Percentiles rank a stretch among this genome's conserved stretches.
These are phyloP conservation scores for Rosa hybrid DNA, from an alignment of 331 rosid genomes.

Conservation along the genomic window DNA sequence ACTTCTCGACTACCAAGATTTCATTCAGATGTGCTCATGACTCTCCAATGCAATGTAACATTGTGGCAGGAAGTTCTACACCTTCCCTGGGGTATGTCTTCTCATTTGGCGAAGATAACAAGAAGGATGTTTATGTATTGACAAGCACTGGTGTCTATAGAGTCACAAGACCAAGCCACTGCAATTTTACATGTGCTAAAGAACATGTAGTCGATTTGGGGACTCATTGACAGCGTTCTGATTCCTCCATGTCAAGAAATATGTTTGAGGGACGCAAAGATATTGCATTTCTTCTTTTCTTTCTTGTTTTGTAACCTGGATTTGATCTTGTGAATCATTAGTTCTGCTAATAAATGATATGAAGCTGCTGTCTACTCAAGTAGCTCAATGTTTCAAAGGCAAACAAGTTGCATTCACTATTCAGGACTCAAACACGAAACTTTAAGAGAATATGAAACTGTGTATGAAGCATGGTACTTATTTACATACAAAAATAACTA, in stretches of 20 bases:
- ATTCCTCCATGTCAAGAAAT: background rate
- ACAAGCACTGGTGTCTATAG: constrained; percentile 39
- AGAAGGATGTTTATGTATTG: constrained; percentile 28
- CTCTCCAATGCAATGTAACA: constrained; percentile 34
- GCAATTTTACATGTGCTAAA: constrained; percentile 30
- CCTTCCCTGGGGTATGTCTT: constrained; percentile 29
- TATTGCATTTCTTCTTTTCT: background rate
- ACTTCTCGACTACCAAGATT: constrained; percentile 25
- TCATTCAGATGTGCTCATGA: constrained; percentile 36
- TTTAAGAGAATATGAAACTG: background rate
- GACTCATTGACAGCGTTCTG: background rate
- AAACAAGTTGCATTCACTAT: background rate
- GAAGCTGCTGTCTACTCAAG: background rate
- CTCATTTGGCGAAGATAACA: constrained; percentile 40
- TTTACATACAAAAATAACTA: background rate
- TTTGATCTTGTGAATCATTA: background rate
- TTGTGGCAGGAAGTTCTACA: constrained; percentile 26
- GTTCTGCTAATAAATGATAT: background rate
- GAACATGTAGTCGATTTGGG: constrained; percentile 11
- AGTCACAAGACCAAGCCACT: constrained; percentile 35
- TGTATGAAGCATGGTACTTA: constrained; percentile 5
- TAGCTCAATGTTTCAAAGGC: background rate
- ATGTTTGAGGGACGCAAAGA: background rate
- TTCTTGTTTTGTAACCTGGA: background rate
- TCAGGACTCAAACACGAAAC: no score